phyloP scores from a whole-genome alignment of 2,329 filamentous ascomycete genomes.

The Moelleriella libera region DNA sequence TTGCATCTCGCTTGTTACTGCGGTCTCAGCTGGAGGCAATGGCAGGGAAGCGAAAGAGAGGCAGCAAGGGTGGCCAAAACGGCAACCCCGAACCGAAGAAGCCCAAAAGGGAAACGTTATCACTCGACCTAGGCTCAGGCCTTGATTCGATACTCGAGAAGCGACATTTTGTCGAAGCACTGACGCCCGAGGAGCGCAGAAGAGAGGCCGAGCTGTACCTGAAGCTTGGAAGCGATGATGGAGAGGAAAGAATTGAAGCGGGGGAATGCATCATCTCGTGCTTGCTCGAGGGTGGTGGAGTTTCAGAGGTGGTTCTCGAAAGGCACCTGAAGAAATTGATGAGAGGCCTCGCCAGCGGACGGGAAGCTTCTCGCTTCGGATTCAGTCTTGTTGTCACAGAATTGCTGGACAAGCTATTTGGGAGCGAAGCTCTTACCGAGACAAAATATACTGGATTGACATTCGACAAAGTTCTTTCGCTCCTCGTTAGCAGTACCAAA shows the following conservation, averaged over 20 bases:
- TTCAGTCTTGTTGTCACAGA: conserved; percentile 85
- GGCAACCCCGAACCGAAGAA: conserved; percentile 12
- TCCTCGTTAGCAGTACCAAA: conserved; percentile 41
- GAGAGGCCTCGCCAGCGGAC: conserved; percentile 75
- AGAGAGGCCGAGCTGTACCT: conserved; percentile 48
- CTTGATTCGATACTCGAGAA: conserved; percentile 18
- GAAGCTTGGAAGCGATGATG: conserved; percentile 44
- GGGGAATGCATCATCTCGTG: conserved; percentile 44
- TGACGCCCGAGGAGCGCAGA: conserved; percentile 37
- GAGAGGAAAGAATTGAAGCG: conserved; percentile 39
- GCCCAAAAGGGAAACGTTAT: conserved; percentile 14
- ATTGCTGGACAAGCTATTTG: conserved; percentile 57
- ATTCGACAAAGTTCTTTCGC: conserved; percentile 39
- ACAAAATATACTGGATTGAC: conserved; percentile 37
- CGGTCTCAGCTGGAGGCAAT: conserved; percentile 7
- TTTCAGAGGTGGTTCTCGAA: conserved; percentile 36
- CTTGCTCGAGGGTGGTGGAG: conserved; percentile 34
- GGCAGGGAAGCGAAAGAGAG: conserved; percentile 21
- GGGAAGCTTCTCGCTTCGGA: conserved; percentile 76
- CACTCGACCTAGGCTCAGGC: conserved; percentile 7
- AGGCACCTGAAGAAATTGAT: conserved; percentile 58
- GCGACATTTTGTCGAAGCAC: conserved; percentile 35
- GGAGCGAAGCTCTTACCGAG: conserved; percentile 26
- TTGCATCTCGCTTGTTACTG: not conserved
- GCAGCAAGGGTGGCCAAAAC: conserved; percentile 16